phyloP scores from a whole-genome alignment of 2,329 filamentous ascomycete species.

The Leptographium radiaticola region DNA sequence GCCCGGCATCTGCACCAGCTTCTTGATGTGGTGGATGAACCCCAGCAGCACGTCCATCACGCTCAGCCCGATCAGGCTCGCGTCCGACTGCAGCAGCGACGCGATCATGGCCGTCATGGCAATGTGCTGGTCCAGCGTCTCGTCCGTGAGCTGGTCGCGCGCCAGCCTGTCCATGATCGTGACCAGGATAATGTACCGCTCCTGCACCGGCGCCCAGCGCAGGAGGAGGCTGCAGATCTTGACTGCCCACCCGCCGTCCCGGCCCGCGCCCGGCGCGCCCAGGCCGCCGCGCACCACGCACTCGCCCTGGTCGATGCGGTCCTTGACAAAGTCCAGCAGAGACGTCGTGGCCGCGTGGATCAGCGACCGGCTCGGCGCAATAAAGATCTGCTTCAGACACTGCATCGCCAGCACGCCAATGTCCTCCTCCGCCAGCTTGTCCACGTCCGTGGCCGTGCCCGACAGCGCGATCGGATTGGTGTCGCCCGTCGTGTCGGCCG shows the following conservation, averaged over 20 bases:
- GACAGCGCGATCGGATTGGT: constrained; percentile 61
- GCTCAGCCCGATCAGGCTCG: constrained; percentile 89
- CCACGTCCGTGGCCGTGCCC: constrained; percentile 73
- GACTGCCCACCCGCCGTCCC: constrained; percentile 62
- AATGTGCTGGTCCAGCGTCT: constrained; percentile 59
- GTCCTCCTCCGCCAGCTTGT: constrained; percentile 80
- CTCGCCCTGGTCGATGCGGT: constrained; percentile 39
- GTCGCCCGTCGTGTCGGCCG: constrained; percentile 48
- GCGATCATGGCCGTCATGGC: constrained; percentile 67
- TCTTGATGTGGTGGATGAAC: constrained; percentile 70
- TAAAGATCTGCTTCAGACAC: constrained; percentile 76
- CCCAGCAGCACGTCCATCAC: constrained; percentile 89
- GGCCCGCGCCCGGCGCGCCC: constrained; percentile 24
- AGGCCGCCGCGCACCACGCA: constrained; percentile 33
- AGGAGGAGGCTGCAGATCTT: constrained; percentile 69
- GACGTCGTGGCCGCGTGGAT: constrained; percentile 64
- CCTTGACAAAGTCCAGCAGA: constrained; percentile 61
- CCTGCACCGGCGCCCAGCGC: constrained; percentile 84
- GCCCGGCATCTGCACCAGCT: constrained; percentile 54
- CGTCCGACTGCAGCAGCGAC: constrained; percentile 70
- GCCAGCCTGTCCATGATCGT: constrained; percentile 67
- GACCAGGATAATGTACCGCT: constrained; percentile 81
- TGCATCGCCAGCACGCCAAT: constrained; percentile 73
- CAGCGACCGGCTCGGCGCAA: constrained; percentile 68
- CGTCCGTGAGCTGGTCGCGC: constrained; percentile 53